Base-by-base conservation (phyloP, 2,329 filamentous ascomycete species). In the Rhynchosporium graminicola region DNA sequence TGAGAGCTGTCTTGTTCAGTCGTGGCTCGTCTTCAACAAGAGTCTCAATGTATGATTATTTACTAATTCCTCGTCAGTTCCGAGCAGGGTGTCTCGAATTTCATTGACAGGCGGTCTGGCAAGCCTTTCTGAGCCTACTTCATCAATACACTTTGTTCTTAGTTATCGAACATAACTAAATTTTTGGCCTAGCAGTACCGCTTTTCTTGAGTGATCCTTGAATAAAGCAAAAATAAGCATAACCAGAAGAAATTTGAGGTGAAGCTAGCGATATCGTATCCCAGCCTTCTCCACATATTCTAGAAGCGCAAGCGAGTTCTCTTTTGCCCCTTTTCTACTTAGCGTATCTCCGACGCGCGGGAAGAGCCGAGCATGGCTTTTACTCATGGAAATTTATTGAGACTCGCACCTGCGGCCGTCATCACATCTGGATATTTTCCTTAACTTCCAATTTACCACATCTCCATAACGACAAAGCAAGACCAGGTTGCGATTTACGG, bases 31-130 rank as follows among this genome's bases (percentile, higher is more conserved):
- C 62, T 71, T 71, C 69, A 70, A 71, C 66, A 67, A 62, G 63
- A 65, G 68, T 48, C 62, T 57, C 59, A 13, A 64, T 71, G 70
- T 72, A 72, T 65, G 65, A 69, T 61, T 69, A 71, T 64, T 42
- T 62, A 66, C 55, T 65, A 66, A 63, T 66, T 43, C 40, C 46
- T 59, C 57, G 42, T 61, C 43, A 55, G 56, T 57, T 46, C 47
- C 60, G 60, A 64, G 64, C 57, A 55, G 42, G 47, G 57, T 46
- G 57, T 59, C 40, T 57, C 13, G 42, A 57, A 45, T 57, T 57
- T 59, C 42, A 59, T 59, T 15, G 40, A 26, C n/a, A 29, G 36
- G 46, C 26, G 57, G 46, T 15, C 9, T 59, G 46, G 20, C n/a
- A 59, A 59, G 29, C 13, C 15, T 57, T 57, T 57, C 36, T 13